These are phyloP conservation scores for Erigeron canadensis DNA, from an alignment of 129 eudicot genomes.

Conservation along the genomic window DNA sequence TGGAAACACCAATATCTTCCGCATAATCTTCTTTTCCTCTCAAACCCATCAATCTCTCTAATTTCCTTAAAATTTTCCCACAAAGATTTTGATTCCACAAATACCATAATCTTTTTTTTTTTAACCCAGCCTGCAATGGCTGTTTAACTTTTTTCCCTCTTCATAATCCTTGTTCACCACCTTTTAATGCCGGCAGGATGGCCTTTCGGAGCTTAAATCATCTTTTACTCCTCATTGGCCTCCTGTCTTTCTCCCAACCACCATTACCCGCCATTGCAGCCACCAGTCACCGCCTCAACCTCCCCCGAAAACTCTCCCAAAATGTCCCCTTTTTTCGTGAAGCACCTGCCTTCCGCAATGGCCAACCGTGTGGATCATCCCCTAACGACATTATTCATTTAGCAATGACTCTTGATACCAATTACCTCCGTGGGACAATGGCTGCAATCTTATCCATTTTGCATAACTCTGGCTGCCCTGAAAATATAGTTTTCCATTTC, in stretches of 20 bases:
- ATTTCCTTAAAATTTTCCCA: conserved; percentile 20
- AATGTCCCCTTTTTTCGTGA: conserved; percentile 45
- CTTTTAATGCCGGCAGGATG: conserved; percentile 53
- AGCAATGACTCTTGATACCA: conserved; percentile 52
- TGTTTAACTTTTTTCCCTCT: conserved; percentile 26
- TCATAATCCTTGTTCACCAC: conserved; percentile 15
- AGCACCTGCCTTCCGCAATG: conserved; percentile 56
- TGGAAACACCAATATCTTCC: conserved; percentile 28
- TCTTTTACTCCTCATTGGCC: conserved; percentile 53
- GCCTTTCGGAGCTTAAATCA: conserved; percentile 52
- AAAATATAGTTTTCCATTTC: conserved; percentile 47
- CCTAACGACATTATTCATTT: conserved; percentile 39
- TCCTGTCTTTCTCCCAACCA: conserved; percentile 53
- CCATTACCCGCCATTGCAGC: conserved; percentile 24
- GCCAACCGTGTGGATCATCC: conserved; percentile 39
- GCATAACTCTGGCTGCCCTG: conserved; percentile 53
- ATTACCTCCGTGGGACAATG: conserved; percentile 52
- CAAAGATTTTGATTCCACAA: conserved; percentile 16
- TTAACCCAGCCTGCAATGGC: conserved; percentile 52
- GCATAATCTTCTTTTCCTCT: conserved; percentile 48
- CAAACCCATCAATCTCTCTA: conserved; percentile 32
- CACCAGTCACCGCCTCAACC: conserved; percentile 29
- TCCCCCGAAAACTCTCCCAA: conserved; percentile 34
- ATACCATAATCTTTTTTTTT: conserved; percentile 35
- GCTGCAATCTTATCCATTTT: conserved; percentile 49